Percentiles rank a stretch among this genome's conserved stretches.
Conservation (phyloP, 2,329 filamentous ascomycete species). For the Aureobasidium sp. region DNA sequence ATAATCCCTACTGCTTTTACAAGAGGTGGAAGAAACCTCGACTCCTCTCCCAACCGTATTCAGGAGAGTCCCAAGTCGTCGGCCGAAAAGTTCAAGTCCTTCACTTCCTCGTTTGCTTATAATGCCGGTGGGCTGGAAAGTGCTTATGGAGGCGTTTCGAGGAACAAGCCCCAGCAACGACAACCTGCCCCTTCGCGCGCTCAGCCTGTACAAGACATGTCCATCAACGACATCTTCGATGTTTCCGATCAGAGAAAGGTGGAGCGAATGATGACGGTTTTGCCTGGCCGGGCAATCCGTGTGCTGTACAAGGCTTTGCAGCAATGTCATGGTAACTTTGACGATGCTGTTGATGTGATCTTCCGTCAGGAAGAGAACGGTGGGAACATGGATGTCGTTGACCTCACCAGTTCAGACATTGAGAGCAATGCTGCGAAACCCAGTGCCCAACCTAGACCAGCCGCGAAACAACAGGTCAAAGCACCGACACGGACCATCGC, state of each 20-base stretch:
- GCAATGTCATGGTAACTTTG: constrained; percentile 45
- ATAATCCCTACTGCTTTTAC: constrained; percentile 56
- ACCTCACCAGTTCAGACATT: constrained; percentile 34
- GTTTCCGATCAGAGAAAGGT: constrained; percentile 45
- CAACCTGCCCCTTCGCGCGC: constrained; percentile 38
- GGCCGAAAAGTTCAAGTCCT: constrained; percentile 19
- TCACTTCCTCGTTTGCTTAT: constrained; percentile 24
- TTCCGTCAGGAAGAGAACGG: constrained; percentile 30
- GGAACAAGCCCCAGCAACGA: constrained; percentile 16
- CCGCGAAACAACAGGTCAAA: constrained; percentile 50
- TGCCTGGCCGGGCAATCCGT: constrained; percentile 41
- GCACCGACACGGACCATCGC: constrained; percentile 50
- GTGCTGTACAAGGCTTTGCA: constrained; percentile 46
- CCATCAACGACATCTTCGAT: constrained; percentile 47
- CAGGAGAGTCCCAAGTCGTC: constrained; percentile 25
- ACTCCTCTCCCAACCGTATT: constrained; percentile 27
- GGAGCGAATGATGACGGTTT: constrained; percentile 43
- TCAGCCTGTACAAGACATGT: constrained; percentile 37
- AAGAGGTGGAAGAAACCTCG: constrained; percentile 32
- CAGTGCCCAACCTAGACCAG: constrained; percentile 33
- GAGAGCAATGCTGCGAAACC: constrained; percentile 24
- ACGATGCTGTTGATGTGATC: constrained; percentile 48
- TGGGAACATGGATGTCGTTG: constrained; percentile 16
- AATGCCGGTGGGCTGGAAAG: constrained; percentile 37
- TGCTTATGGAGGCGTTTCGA: constrained; percentile 29